These are phyloP conservation scores for Fusarium sororula DNA, from an alignment of 2,329 filamentous ascomycete species.

Conservation along the genomic window DNA sequence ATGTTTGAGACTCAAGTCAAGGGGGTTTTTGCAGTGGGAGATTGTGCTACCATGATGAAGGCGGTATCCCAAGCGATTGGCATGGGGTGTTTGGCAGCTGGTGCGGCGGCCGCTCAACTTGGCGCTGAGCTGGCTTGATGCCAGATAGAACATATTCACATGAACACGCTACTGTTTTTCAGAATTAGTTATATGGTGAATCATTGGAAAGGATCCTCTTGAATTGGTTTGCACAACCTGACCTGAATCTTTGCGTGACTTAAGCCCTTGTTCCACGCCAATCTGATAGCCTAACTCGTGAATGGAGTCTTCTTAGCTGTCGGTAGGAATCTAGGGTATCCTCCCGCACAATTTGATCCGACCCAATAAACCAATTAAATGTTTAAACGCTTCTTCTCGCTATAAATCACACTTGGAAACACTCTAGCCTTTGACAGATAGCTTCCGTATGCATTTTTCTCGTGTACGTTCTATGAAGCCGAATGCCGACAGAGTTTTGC, in stretches of 20 bases:
- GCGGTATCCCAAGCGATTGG: too few species aligned
- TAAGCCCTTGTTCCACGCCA: too few species aligned
- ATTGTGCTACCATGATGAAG: too few species aligned
- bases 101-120: not conserved
- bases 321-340: too few species aligned
- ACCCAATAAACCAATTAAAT: not conserved
- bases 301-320: too few species aligned
- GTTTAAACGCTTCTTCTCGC: not conserved
- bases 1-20: too few species aligned
- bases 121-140: not conserved
- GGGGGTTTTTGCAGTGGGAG: too few species aligned
- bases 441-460: rapidly evolving
- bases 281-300: too few species aligned
- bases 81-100: not conserved
- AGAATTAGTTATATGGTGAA: not conserved
- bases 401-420: not conserved
- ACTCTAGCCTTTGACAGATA: rapidly evolving
- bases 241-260: not conserved
- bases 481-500: not conserved
- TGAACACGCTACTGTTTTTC: not conserved
- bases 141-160: not conserved
- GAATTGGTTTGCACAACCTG: rapidly evolving
- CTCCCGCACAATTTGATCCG: too few species aligned
- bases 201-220: too few species aligned
- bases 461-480: not conserved